Conservation (phyloP, 2,329 filamentous ascomycete species). For the Clonostachys rosea region DNA sequence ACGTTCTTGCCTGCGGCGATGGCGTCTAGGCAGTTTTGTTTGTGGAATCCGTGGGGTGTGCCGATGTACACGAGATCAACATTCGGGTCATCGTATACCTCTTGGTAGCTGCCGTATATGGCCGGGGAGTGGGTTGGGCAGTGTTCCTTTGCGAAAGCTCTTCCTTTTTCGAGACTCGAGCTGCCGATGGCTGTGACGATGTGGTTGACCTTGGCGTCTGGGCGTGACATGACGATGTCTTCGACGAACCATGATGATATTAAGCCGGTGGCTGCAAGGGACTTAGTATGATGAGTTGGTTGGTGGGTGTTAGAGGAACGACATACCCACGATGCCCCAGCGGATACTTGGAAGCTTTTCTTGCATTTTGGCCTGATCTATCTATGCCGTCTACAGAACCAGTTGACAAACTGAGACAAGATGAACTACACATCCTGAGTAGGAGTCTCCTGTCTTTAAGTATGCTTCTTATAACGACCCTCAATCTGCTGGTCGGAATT, state of each 20-base stretch:
- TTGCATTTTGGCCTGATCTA: too few relatives aligned
- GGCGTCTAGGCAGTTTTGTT: constrained; percentile 33
- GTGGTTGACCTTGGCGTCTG: constrained; percentile 28
- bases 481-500: too few relatives aligned
- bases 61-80: constrained; percentile 41
- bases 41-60: constrained; percentile 37
- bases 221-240: constrained; percentile 29
- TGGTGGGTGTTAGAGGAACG: background rate
- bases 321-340: constrained; percentile 25
- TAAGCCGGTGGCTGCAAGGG: constrained; percentile 21
- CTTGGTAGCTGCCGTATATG: constrained; percentile 30
- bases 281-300: too few relatives aligned
- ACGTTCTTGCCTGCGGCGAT: constrained; percentile 35
- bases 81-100: constrained; percentile 29
- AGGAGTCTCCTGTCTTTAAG: too few relatives aligned
- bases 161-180: constrained; percentile 28
- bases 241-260: constrained; percentile 39
- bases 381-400: too few relatives aligned
- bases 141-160: background rate
- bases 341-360: constrained; percentile 14
- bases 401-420: too few relatives aligned
- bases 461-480: too few relatives aligned
- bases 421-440: too few relatives aligned
- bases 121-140: constrained; percentile 10
- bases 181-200: constrained; percentile 35